These are phyloP conservation scores for Colletotrichum caudatum DNA, from an alignment of 2,329 filamentous ascomycete genomes.

Conservation along the genomic window DNA sequence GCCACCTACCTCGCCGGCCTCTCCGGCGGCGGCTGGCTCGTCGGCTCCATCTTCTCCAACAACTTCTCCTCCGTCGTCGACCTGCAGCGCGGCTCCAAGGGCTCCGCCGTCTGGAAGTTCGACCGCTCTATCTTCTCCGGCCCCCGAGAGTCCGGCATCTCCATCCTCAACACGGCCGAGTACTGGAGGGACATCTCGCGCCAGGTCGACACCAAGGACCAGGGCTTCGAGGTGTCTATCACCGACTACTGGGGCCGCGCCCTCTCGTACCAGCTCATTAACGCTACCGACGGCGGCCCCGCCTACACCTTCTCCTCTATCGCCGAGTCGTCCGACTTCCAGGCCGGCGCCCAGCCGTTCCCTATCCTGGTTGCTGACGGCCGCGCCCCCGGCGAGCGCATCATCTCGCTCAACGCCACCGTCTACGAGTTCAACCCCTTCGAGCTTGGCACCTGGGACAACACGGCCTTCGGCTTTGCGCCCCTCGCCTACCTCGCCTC, in stretches of 20 bases:
- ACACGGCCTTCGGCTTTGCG: constrained; percentile 69
- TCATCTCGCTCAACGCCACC: constrained; percentile 67
- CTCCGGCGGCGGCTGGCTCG: constrained; percentile 86
- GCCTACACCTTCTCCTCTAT: constrained; percentile 84
- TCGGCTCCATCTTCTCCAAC: constrained; percentile 86
- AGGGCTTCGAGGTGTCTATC: constrained; percentile 69
- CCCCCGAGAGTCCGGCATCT: constrained; percentile 52
- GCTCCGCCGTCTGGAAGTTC: constrained; percentile 55
- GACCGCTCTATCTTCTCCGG: constrained; percentile 57
- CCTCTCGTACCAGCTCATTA: constrained; percentile 87
- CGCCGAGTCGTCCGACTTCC: constrained; percentile 56
- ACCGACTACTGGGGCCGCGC: constrained; percentile 93
- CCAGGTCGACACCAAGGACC: constrained; percentile 53
- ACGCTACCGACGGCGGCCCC: constrained; percentile 79
- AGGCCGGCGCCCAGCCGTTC: constrained; percentile 57
- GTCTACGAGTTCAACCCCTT: constrained; percentile 75
- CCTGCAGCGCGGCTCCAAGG: constrained; percentile 60
- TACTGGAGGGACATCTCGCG: constrained; percentile 55
- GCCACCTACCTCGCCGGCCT: constrained; percentile 85
- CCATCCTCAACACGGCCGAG: constrained; percentile 45
- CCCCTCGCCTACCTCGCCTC: constrained; percentile 71
- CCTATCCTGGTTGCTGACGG: constrained; percentile 64
- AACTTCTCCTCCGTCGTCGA: constrained; percentile 79
- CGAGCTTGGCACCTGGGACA: constrained; percentile 75
- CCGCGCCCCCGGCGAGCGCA: constrained; percentile 57